Evolutionary conservation across 2,329 filamentous ascomycete genomes (phyloP).

Genomic region (Fusarium buharicum): DNA sequence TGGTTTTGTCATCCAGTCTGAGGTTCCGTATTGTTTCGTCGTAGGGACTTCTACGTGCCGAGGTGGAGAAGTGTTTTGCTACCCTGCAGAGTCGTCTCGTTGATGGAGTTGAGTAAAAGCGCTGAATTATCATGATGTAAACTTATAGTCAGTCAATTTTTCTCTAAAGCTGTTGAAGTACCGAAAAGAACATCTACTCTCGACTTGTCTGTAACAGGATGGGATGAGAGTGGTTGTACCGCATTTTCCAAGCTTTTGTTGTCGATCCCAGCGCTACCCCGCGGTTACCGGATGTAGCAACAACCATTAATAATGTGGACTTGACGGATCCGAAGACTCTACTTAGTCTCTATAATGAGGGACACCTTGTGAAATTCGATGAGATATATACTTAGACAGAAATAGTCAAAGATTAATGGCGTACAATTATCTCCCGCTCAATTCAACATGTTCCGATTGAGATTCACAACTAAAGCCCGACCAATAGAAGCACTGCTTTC

Average conservation of each 20-base stretch:
- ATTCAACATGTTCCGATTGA: too few species aligned
- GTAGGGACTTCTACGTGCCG: slow-evolving; percentile 21
- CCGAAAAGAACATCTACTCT: not conserved
- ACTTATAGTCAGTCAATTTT: not conserved
- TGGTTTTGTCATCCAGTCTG: slow-evolving; percentile 41
- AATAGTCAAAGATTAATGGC: too few species aligned
- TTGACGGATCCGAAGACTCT: not conserved
- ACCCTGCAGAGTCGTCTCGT: not conserved
- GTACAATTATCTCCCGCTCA: too few species aligned
- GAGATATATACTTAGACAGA: too few species aligned
- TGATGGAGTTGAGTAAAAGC: not conserved
- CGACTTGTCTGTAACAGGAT: not conserved
- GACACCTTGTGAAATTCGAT: too few species aligned
- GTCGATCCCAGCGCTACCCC: not conserved
- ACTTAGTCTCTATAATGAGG: too few species aligned
- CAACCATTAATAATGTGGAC: slow-evolving; percentile 2
- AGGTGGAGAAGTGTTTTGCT: not conserved
- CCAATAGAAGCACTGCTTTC: too few species aligned
- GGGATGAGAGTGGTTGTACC: too few species aligned
- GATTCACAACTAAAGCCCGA: too few species aligned
- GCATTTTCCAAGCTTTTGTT: not conserved
- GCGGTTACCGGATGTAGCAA: not conserved
- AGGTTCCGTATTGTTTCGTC: slow-evolving; percentile 49
- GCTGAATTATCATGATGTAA: not conserved
- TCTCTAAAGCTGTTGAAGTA: not conserved